Evolutionary conservation across 371 early-diverging fungal species (phyloP).

Genomic region (Mucor sp.): DNA sequence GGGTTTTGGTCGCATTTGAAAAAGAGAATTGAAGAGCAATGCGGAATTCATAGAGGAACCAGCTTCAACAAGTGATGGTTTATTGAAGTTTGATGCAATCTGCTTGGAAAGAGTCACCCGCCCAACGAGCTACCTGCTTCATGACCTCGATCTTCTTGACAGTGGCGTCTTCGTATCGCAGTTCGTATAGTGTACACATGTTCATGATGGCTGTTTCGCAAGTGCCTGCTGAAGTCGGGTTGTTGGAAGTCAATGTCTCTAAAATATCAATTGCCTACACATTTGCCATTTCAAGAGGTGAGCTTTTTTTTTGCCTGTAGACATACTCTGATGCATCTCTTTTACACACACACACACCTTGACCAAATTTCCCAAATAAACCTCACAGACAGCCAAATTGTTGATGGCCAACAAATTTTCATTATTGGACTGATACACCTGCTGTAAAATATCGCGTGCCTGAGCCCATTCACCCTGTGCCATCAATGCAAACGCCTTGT

Average conservation of each 20-base stretch:
- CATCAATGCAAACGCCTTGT: conserved; percentile 51
- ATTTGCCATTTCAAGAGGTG: not conserved
- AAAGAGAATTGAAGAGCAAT: conserved; percentile 56
- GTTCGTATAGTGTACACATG: conserved; percentile 62
- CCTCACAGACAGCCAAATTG: conserved; percentile 59
- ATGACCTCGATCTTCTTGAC: conserved; percentile 53
- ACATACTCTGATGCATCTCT: not conserved
- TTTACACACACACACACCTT: conserved; percentile 25
- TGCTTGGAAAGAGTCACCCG: conserved; percentile 62
- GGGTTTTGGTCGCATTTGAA: conserved; percentile 56
- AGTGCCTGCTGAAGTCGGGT: conserved; percentile 51
- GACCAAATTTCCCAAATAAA: conserved; percentile 58
- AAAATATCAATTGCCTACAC: conserved; percentile 35
- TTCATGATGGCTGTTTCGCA: conserved; percentile 61
- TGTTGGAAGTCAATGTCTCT: conserved; percentile 29
- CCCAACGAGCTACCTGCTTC: conserved; percentile 60
- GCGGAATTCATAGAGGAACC: conserved; percentile 44
- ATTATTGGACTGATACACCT: conserved; percentile 46
- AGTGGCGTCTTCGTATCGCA: conserved; percentile 54
- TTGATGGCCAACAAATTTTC: conserved; percentile 56
- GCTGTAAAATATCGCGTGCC: conserved; percentile 49
- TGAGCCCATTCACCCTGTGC: conserved; percentile 58
- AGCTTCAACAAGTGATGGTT: conserved; percentile 12
- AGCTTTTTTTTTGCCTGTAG: not conserved
- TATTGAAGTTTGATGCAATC: conserved; percentile 48